Evolutionary conservation across 192 early-diverging fungal genomes (phyloP).

Genomic region (Phycomyces nitens): DNA sequence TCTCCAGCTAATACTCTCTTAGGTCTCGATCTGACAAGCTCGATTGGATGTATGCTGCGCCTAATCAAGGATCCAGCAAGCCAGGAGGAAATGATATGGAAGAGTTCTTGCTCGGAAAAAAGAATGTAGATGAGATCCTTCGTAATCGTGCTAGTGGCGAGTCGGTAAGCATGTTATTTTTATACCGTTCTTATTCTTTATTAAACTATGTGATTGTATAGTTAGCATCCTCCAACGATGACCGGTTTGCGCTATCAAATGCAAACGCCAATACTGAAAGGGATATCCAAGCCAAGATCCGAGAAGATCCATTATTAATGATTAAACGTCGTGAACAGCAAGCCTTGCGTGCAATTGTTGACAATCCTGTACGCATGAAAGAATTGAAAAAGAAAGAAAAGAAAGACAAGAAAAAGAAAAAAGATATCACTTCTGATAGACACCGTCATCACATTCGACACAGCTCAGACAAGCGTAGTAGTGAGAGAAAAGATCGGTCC

Average conservation of each 20-base stretch:
- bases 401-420: slow-evolving; percentile 47
- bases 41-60: slow-evolving; percentile 96
- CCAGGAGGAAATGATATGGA: slow-evolving; percentile 69
- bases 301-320: slow-evolving; percentile 88
- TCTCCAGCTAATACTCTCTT: neutral
- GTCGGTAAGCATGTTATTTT: slow-evolving; percentile 13
- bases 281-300: slow-evolving; percentile 78
- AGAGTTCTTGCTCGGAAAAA: slow-evolving; percentile 87
- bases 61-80: slow-evolving; percentile 36
- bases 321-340: slow-evolving; percentile 88
- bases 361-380: slow-evolving; percentile 68
- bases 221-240: slow-evolving; percentile 27
- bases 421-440: slow-evolving; percentile 41
- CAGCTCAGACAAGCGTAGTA: neutral
- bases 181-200: neutral
- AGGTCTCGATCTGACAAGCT: slow-evolving; percentile 71
- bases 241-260: slow-evolving; percentile 48
- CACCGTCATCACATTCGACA: slow-evolving; percentile 15
- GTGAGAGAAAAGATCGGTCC: no score
- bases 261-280: slow-evolving; percentile 75
- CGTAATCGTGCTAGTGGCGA: slow-evolving; percentile 38
- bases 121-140: slow-evolving; percentile 68
- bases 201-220: slow-evolving; percentile 6
- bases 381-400: slow-evolving; percentile 46
- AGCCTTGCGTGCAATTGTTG: slow-evolving; percentile 68